Evolutionary conservation across 2,329 filamentous ascomycete genomes (phyloP).

Genomic region (Trichoderma brevicompactum): DNA sequence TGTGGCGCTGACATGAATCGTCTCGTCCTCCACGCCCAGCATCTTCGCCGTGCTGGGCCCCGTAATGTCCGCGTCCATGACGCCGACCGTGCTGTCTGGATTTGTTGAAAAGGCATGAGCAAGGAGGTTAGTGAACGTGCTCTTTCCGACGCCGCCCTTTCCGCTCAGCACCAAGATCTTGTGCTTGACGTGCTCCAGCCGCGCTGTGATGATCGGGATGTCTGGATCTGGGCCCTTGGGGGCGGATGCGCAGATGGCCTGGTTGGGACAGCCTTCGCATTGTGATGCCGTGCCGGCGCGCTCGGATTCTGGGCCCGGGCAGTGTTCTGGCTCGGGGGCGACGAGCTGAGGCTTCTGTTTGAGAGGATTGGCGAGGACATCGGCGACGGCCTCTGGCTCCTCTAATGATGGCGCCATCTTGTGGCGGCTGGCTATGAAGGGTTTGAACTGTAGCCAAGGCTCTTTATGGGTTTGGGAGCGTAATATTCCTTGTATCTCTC

Average conservation of each 20-base stretch:
- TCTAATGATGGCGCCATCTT: constrained; percentile 82
- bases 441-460: background rate
- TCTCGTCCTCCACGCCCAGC: constrained; percentile 95
- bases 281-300: constrained; percentile 74
- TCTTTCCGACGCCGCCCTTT: constrained; percentile 97
- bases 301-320: constrained; percentile 84
- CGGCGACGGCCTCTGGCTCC: constrained; percentile 66
- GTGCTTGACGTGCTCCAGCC: constrained; percentile 80
- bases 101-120: constrained; percentile 88
- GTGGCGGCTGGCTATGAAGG: background rate
- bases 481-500: background rate
- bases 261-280: constrained; percentile 94
- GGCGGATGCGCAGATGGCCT: constrained; percentile 80
- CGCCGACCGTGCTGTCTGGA: constrained; percentile 77
- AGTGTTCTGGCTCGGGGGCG: constrained; percentile 95
- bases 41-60: constrained; percentile 97
- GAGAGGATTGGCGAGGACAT: constrained; percentile 75
- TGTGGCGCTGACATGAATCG: constrained; percentile 83
- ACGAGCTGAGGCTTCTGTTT: constrained; percentile 83
- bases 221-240: constrained; percentile 96
- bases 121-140: constrained; percentile 86
- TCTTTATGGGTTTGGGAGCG: background rate
- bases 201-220: constrained; percentile 82
- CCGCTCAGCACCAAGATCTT: constrained; percentile 92
- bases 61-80: constrained; percentile 99